Evolutionary conservation across 192 early-diverging fungal species (phyloP), one percentile per base, ranked within the genome.

Genomic region (Spizellomyces sp.): DNA sequence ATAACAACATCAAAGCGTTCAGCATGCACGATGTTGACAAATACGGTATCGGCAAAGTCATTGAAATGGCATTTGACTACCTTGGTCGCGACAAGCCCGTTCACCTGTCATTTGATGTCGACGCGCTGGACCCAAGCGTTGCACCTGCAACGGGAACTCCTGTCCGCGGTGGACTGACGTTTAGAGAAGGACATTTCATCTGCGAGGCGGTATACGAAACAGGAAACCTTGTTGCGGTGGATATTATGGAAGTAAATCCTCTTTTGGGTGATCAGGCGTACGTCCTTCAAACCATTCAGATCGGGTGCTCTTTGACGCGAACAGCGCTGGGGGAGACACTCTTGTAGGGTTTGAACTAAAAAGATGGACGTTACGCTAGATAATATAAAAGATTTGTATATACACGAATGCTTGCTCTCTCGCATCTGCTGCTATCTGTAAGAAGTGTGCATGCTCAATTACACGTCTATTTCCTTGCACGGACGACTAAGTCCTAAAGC

Each of bases 141-240:
- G 95, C 94, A 1, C 96, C 96, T 21, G 90, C 92, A 6, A 98
- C 96, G 0, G 96, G 96, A 57, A 98, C 96, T 5, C 96, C 96
- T 9, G 96, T 98, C 9, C 88, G 95, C 60, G 96, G 96, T 68
- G 96, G 96, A 22, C 80, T 98, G 56, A 92, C 92, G 9, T 98
- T 96, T 85, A 85, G 96, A 63, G 96, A 98, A 79, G 96, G 96
- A 42, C 96, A 98, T 75, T 98, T 94, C 79, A 95, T 98, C 61
- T 95, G 95, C 81, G 96, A 98, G 79, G 86, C 90, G 8, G 63
- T 98, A 12, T 83, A 85, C 61, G 92, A 95, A 76, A 94, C 93
- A n/a, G 95, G 95, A 6, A 80, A 86, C 47, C 77, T 98, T 62
- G 95, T 96, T 6, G 84, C 95, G 9, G 86, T 95, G 71, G 96